A percentile compares a stretch with the other conserved stretches of the same genome.
Conservation (phyloP, 768 basidiomycete species). For the Mycena epipterygia region DNA sequence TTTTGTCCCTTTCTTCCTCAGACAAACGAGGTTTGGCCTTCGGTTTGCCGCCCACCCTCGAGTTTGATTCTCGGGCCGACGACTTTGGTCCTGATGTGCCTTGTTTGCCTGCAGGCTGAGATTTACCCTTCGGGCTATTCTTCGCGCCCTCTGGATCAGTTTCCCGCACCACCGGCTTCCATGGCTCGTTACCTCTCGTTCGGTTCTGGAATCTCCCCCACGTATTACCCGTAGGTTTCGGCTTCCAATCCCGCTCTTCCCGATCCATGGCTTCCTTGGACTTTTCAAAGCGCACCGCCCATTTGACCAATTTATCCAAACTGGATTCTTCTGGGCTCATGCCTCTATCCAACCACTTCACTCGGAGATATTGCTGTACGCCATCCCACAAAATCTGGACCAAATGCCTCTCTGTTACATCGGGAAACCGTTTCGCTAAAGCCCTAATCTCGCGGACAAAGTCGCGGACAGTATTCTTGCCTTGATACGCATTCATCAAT, state of each 20-base stretch:
- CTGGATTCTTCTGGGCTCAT: background rate
- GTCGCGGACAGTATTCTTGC: slow-evolving; percentile 16
- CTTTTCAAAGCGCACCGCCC: background rate
- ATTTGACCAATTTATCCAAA: background rate
- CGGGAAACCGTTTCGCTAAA: slow-evolving; percentile 17
- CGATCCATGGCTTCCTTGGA: background rate
- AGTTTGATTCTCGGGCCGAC: background rate
- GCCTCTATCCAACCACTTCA: background rate
- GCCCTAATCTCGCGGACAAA: slow-evolving; percentile 6
- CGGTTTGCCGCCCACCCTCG: background rate
- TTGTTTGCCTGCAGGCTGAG: background rate
- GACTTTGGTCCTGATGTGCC: background rate
- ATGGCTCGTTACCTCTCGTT: slow-evolving; percentile 9
- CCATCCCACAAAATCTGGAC: slow-evolving; percentile 22
- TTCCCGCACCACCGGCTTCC: background rate
- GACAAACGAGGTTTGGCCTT: slow-evolving; percentile 4
- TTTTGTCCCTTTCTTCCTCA: slow-evolving; percentile 28
- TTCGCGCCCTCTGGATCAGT: background rate
- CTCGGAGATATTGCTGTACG: background rate
- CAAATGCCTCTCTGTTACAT: slow-evolving; percentile 16
- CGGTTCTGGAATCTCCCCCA: slow-evolving; percentile 15
- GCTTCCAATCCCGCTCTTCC: slow-evolving; percentile 10
- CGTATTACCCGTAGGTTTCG: slow-evolving; percentile 9
- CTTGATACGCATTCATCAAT: slow-evolving; percentile 21
- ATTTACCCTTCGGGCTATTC: background rate